Conservation (phyloP, 441 rosid genomes). For the Viola pubescens region DNA sequence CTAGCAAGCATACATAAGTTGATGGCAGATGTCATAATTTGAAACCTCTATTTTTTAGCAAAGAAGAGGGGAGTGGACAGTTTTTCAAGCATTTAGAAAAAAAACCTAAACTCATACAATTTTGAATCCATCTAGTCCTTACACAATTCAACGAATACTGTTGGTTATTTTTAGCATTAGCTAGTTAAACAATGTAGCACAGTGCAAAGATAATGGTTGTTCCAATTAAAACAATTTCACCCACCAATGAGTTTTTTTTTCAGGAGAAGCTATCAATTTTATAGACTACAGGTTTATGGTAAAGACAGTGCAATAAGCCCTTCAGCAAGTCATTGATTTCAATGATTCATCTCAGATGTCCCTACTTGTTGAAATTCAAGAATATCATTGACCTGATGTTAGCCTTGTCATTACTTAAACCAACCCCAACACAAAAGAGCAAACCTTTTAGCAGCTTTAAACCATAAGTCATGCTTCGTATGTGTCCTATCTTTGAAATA, state of each 20-base stretch:
- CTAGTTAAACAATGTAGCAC: too few relatives aligned
- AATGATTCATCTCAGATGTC: conserved; percentile 9
- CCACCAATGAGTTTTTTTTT: background rate
- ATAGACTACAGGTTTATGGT: background rate
- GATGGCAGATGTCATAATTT: too few relatives aligned
- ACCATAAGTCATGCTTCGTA: background rate
- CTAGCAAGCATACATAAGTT: background rate
- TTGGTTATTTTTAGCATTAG: too few relatives aligned
- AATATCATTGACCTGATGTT: conserved; percentile 6
- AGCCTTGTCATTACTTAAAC: conserved; percentile 3
- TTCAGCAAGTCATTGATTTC: background rate
- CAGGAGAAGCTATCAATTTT: background rate
- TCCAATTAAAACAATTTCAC: background rate
- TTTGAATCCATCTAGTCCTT: too few relatives aligned
- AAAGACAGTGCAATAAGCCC: background rate
- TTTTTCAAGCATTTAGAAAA: too few relatives aligned
- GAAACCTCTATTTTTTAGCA: too few relatives aligned
- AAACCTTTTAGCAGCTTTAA: conserved; percentile 1
- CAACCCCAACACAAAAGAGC: background rate
- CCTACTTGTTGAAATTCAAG: background rate
- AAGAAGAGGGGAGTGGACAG: too few relatives aligned
- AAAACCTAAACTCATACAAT: too few relatives aligned
- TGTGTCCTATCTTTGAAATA: background rate
- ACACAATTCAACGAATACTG: too few relatives aligned
- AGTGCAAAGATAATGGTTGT: too few relatives aligned